Conservation (phyloP, 129 eudicot species). For the Solidago caesia region DNA sequence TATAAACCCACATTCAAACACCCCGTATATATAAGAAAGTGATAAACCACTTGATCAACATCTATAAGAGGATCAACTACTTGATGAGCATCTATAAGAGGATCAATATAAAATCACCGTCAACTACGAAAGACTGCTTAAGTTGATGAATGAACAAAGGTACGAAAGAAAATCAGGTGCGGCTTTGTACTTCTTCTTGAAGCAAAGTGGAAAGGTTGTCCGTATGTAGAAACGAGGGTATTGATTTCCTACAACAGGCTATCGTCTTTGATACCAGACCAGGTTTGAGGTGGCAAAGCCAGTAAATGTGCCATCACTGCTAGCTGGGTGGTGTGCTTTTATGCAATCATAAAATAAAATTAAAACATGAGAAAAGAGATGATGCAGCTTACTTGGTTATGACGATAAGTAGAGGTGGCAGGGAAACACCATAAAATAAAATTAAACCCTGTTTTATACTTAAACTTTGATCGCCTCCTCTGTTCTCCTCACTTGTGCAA, state of each 20-base stretch:
- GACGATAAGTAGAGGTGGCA: neutral
- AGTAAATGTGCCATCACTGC: conserved; percentile 76
- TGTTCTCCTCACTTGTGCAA: conserved; percentile 78
- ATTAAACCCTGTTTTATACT: no score
- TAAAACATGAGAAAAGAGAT: neutral
- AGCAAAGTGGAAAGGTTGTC: conserved; percentile 68
- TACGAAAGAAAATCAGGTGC: neutral
- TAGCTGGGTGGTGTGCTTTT: conserved; percentile 70
- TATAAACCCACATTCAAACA: neutral
- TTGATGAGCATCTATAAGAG: neutral
- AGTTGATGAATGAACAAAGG: neutral
- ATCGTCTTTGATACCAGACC: conserved; percentile 79
- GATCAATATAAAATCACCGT: neutral
- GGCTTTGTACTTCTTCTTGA: conserved; percentile 77
- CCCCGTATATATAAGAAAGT: neutral
- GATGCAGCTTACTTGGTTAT: neutral
- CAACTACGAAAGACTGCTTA: conserved; percentile 5
- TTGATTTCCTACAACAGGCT: conserved; percentile 53
- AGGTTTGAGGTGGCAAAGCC: conserved; percentile 84
- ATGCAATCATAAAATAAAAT: conserved; percentile 22
- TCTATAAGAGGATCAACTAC: no score
- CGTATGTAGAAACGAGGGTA: conserved; percentile 42
- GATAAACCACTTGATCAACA: neutral
- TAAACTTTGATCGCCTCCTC: conserved; percentile 63
- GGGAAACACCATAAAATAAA: no score